Base-by-base conservation (phyloP, 306 rosid genomes). In the Cucumis cinereus region DNA sequence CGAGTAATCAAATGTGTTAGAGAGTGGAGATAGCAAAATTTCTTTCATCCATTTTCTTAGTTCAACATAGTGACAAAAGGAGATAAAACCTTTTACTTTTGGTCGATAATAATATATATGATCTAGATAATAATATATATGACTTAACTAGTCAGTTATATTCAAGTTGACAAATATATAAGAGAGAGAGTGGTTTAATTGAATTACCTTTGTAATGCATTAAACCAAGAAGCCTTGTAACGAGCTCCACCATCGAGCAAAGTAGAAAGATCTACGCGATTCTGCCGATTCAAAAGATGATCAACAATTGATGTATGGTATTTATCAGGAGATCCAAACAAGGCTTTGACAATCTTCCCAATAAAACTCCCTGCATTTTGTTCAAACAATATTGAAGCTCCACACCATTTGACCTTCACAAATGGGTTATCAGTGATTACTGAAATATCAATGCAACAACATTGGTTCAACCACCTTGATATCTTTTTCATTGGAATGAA, bases 151-250 rank as follows among this genome's bases (percentile, higher is more conserved):
- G 8, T 43, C 15, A 43, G 50, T 12, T 1, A 43, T 43, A 11
- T 10, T 11, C 4, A 43, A 4, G 8, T 43, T 11, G 50, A 43
- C 10, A 43, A 43, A 43, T 6, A 43, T 0, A 1, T 10, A 3
- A 6, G 41, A 38, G 47, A 43, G 9, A 17, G 3, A 20, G 28
- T 28, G 67, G 33, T n/a, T 23, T 13, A 19, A 22, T 24, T 11
- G 4, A 73, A 30, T 47, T 47, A 47, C 77, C 77, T 73, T 52
- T 73, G 49, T 12, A 73, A 73, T 30, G 77, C 77, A 73, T 73
- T 73, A 5, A 33, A 33, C 77, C 77, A 73, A 13, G 47, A 28
- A 26, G 40, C 28, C 62, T 73, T 73, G 77, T 73, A 73, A 30
- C 41, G 61, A 22, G 47, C 40, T 30, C 77, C 77, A 15, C 63